phyloP scores from a whole-genome alignment of 192 early-diverging fungal species.

The Coemansia sp. region DNA sequence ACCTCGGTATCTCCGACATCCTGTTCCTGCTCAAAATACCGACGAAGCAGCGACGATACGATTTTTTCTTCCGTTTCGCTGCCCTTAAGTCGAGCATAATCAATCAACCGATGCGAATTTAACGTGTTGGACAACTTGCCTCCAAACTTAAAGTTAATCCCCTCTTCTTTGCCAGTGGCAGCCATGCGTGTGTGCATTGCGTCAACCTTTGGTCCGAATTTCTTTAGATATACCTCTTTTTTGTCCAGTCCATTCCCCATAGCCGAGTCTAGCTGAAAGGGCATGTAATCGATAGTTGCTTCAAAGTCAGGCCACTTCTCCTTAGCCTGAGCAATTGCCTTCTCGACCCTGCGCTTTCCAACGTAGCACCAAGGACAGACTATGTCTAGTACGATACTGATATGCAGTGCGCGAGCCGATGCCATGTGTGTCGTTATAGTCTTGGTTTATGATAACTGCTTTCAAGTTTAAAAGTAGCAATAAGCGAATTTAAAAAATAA shows the following conservation, averaged over 20 bases:
- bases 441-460: not conserved
- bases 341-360: conserved; percentile 71
- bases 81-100: conserved; percentile 53
- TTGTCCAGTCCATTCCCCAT: conserved; percentile 54
- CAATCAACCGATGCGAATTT: conserved; percentile 65
- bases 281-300: conserved; percentile 62
- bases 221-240: conserved; percentile 54
- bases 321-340: conserved; percentile 53
- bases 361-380: conserved; percentile 79
- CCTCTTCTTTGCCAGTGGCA: conserved; percentile 58
- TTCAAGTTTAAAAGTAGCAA: not conserved
- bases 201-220: conserved; percentile 63
- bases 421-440: conserved; percentile 2
- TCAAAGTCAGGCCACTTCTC: conserved; percentile 52
- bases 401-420: conserved; percentile 42
- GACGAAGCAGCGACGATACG: conserved; percentile 59
- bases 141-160: conserved; percentile 64
- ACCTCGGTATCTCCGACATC: conserved; percentile 63
- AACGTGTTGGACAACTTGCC: conserved; percentile 65
- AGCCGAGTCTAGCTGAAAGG: conserved; percentile 68
- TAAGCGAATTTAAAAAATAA: not conserved
- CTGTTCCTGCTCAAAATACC: conserved; percentile 72
- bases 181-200: conserved; percentile 58
- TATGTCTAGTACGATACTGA: conserved; percentile 65
- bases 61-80: conserved; percentile 54